Conservation (phyloP, 306 rosid species). For the Lagenaria siceraria region DNA sequence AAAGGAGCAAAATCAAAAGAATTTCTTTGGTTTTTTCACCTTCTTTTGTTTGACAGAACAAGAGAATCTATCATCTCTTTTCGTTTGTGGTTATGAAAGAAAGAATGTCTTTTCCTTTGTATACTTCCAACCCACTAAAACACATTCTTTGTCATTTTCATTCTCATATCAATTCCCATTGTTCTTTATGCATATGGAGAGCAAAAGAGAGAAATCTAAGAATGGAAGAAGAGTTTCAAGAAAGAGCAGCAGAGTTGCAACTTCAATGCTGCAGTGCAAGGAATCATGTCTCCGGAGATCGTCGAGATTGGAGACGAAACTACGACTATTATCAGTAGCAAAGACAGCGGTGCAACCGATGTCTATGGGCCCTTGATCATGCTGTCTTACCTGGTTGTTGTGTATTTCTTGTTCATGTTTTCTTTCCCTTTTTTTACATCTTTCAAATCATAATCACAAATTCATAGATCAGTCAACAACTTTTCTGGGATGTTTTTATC, state of each 20-base stretch:
- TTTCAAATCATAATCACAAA: background rate
- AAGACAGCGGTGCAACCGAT: slow-evolving; percentile 26
- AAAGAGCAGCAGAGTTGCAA: slow-evolving; percentile 19
- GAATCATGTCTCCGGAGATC: slow-evolving; percentile 38
- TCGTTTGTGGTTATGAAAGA: slow-evolving; percentile 38
- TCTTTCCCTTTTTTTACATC: slow-evolving; percentile 22
- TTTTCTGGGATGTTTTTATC: background rate
- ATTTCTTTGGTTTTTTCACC: slow-evolving; percentile 1
- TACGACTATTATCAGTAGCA: slow-evolving; percentile 16
- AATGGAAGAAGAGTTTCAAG: slow-evolving; percentile 36
- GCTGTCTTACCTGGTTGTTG: slow-evolving; percentile 41
- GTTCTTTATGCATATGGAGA: background rate
- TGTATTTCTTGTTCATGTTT: slow-evolving; percentile 65
- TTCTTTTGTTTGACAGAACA: slow-evolving; percentile 20
- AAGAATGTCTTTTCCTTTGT: slow-evolving; percentile 24
- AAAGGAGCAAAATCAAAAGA: background rate
- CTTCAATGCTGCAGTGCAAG: slow-evolving; percentile 4
- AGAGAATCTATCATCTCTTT: slow-evolving; percentile 24
- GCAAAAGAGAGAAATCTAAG: slow-evolving; percentile 7
- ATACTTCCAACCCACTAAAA: slow-evolving; percentile 22
- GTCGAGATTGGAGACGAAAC: slow-evolving; percentile 47
- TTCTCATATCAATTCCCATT: slow-evolving; percentile 6
- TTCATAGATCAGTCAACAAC: background rate
- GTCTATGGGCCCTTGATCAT: slow-evolving; percentile 75
- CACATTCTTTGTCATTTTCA: slow-evolving; percentile 22